phyloP scores from a whole-genome alignment of 2,329 filamentous ascomycete genomes.

The Xylariaceae sp. region DNA sequence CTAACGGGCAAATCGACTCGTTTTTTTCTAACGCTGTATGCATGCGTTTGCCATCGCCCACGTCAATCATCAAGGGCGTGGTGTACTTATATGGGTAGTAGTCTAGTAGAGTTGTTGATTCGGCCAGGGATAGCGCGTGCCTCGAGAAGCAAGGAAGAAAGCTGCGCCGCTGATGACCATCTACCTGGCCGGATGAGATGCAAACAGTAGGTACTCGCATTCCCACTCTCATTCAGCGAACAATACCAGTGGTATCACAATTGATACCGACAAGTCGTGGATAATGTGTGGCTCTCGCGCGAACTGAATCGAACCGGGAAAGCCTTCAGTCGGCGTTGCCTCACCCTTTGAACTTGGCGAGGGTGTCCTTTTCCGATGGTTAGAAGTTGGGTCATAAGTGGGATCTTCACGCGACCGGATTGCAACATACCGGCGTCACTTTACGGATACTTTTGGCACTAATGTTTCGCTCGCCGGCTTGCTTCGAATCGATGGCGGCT shows the following conservation, averaged over 20 bases:
- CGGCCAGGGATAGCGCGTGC: background rate
- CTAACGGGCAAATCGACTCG: background rate
- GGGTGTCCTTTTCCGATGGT: slow-evolving; percentile 46
- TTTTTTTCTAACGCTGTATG: background rate
- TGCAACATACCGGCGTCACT: slow-evolving; percentile 60
- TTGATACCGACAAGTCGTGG: background rate
- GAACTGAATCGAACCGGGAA: background rate
- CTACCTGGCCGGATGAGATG: too few relatives aligned
- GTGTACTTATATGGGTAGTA: background rate
- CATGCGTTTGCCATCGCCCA: too few relatives aligned
- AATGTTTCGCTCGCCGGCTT: slow-evolving; percentile 65
- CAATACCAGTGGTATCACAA: background rate
- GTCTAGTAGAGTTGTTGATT: background rate
- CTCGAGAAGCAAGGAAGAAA: background rate
- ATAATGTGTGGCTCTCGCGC: background rate
- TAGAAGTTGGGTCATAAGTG: background rate
- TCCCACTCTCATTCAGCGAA: background rate
- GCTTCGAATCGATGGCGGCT: slow-evolving; percentile 69
- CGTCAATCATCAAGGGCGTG: too few relatives aligned
- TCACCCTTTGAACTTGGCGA: slow-evolving; percentile 65
- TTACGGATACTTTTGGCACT: slow-evolving; percentile 72
- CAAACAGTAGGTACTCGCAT: background rate
- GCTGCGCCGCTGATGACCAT: background rate
- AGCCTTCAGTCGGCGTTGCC: background rate
- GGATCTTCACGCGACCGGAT: background rate